Evolutionary conservation across 163 green algal species (phyloP).

Genomic region (Botryococcus braunii): DNA sequence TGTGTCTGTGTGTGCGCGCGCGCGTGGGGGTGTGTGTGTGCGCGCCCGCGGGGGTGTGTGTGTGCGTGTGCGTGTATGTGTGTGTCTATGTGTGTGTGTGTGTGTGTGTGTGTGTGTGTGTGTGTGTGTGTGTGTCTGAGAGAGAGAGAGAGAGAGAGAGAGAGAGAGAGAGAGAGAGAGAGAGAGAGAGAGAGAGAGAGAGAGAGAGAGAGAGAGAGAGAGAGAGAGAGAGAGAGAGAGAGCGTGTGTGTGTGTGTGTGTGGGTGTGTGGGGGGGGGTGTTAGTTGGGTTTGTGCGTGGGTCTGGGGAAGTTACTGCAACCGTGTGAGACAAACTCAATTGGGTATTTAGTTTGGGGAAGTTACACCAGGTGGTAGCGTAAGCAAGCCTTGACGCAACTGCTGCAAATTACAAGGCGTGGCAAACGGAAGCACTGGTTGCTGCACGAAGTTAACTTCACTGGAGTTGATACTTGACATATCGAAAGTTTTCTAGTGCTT

Average conservation of each 20-base stretch:
- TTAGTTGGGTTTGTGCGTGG: neutral
- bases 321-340: neutral
- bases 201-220: neutral
- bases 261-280: neutral
- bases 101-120: neutral
- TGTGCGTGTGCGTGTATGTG: neutral
- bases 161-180: neutral
- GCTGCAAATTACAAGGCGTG: too few relatives aligned
- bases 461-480: neutral
- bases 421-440: too few relatives aligned
- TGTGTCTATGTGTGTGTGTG: neutral
- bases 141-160: neutral
- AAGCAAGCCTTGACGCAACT: too few relatives aligned
- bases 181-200: neutral
- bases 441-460: too few relatives aligned
- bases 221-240: neutral
- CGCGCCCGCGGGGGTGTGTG: too few relatives aligned
- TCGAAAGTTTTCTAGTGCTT: neutral
- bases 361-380: too few relatives aligned
- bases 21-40: neutral
- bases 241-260: constrained; percentile 3
- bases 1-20: too few relatives aligned
- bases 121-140: neutral
- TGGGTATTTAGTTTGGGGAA: too few relatives aligned
- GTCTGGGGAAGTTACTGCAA: neutral